phyloP scores from a whole-genome alignment of 1,284 basidiomycete species.

The Peniophora sp. region DNA sequence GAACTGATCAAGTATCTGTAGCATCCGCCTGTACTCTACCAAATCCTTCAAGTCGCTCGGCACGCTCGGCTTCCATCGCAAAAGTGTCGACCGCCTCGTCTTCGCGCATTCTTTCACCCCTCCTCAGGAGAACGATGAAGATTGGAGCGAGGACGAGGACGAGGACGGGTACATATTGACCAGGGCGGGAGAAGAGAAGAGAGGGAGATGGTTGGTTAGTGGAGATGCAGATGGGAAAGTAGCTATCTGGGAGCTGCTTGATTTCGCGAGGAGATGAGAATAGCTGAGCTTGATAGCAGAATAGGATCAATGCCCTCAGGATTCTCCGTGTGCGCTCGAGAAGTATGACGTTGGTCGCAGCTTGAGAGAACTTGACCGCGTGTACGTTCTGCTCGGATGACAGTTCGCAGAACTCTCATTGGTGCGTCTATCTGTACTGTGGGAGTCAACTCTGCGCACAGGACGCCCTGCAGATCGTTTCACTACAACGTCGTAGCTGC shows the following conservation, averaged over 20 bases:
- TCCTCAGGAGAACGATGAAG: neutral
- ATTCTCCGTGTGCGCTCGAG: neutral
- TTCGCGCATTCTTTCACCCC: slow-evolving; percentile 42
- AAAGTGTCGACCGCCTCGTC: slow-evolving; percentile 58
- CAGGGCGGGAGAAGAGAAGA: slow-evolving; percentile 39
- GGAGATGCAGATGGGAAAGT: slow-evolving; percentile 72
- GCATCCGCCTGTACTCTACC: slow-evolving; percentile 73
- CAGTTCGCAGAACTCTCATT: too few species aligned
- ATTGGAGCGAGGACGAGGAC: slow-evolving; percentile 22
- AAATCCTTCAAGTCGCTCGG: slow-evolving; percentile 73
- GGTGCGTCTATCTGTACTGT: too few species aligned
- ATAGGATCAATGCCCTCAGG: too few species aligned
- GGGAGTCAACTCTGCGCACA: too few species aligned
- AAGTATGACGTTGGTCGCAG: too few species aligned
- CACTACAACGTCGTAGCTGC: too few species aligned
- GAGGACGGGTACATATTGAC: slow-evolving; percentile 43
- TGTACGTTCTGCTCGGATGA: too few species aligned
- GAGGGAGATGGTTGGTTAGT: slow-evolving; percentile 61
- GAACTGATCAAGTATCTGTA: slow-evolving; percentile 23
- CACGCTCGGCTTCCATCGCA: slow-evolving; percentile 72
- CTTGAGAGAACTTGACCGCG: too few species aligned
- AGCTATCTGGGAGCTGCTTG: slow-evolving; percentile 72
- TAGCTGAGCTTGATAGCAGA: slow-evolving; percentile 3
- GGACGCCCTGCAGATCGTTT: too few species aligned
- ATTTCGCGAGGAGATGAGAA: slow-evolving; percentile 48